These are phyloP conservation scores for Ceriops zippeliana DNA, from an alignment of 345 rosid genomes.

Conservation along the genomic window DNA sequence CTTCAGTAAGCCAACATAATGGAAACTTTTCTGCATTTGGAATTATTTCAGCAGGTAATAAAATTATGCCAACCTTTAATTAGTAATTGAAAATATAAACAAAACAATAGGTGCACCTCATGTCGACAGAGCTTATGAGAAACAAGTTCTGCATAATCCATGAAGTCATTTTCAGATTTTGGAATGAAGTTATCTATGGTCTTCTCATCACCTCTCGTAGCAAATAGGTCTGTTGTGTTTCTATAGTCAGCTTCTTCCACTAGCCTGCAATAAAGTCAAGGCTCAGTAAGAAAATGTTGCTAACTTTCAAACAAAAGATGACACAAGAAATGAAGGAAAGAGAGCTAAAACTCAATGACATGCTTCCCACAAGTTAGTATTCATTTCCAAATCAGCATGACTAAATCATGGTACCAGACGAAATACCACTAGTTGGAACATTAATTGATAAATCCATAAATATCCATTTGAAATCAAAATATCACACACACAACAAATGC, in stretches of 20 bases:
- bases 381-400: no score
- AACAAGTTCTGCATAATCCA: slow-evolving; percentile 85
- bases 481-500: no score
- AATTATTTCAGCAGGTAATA: slow-evolving; percentile 9
- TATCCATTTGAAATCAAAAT: no score
- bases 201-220: slow-evolving; percentile 55
- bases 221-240: slow-evolving; percentile 70
- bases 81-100: background rate
- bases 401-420: no score
- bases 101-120: slow-evolving; percentile 50
- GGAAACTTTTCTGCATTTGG: slow-evolving; percentile 78
- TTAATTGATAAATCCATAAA: no score
- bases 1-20: slow-evolving; percentile 68
- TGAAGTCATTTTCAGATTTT: slow-evolving; percentile 84
- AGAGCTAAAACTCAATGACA: no score
- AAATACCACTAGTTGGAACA: no score
- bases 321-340: background rate
- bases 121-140: slow-evolving; percentile 61
- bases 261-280: slow-evolving; percentile 40
- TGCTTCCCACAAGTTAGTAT: no score
- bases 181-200: slow-evolving; percentile 74
- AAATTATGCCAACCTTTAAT: background rate
- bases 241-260: slow-evolving; percentile 92
- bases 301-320: background rate
- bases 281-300: slow-evolving; percentile 4